Evolutionary conservation across 371 early-diverging fungal species (phyloP), one percentile per base, ranked within the genome.

Genomic region (Rhizopus microsporus): DNA sequence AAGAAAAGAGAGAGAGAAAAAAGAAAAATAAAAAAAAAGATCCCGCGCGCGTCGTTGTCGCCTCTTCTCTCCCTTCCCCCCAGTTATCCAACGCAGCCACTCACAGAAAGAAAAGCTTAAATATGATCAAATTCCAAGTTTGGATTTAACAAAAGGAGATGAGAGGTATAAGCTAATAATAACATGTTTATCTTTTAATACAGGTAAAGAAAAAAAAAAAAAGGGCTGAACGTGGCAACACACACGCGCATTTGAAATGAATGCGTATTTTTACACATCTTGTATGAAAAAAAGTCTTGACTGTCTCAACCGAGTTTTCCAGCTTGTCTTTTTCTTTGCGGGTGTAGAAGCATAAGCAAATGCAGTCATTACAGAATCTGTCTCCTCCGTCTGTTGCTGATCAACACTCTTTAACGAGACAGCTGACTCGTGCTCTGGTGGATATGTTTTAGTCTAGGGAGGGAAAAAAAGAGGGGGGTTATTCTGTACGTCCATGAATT

Each of bases 271-370:
- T 64, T 12, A 60, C 45, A 45, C 59, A 51, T 32, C 48, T 52
- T 29, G 53, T 34, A 39, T 57, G 56, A 9, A 42, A 46, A 46
- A 46, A 8, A 46, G 7, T 7, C 55, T 59, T 29, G 59, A 51
- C 6, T 37, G 23, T 7, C 57, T 51, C 12, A 66, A 10, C 15
- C 47, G 50, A 29, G 40, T 44, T 44, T 54, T 62, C 68, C 68
- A 67, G 32, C 46, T 56, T 0, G 17, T 34, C 39, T 53, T 37
- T 37, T 51, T 51, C n/a, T 12, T 38, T 5, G 45, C 40, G 2
- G 63, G 69, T 2, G 69, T 69, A 12, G 69, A 62, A 29, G 69
- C 66, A 54, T 62, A 69, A 16, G 66, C 51, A 59, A 69, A 69
- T 23, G 69, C 53, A 23, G 61, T 23, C 2, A 23, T 23, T 23